Evolutionary conservation across 352 stramenopile species (phyloP).

Genomic region (Pythium insidiosum): DNA sequence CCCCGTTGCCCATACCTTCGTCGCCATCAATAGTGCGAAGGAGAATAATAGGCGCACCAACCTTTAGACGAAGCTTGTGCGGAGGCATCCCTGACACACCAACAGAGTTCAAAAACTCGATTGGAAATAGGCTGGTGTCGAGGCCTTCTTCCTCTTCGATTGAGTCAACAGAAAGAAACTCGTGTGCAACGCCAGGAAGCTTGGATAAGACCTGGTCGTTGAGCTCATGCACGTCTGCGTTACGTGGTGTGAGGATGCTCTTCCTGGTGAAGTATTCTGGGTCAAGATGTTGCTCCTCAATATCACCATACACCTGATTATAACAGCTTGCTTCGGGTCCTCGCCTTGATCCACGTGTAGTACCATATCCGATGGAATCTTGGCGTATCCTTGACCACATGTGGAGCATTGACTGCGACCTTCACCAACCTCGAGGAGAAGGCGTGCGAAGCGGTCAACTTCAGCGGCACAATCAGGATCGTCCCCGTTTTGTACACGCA

Average conservation of each 20-base stretch:
- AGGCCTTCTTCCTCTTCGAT: not conserved
- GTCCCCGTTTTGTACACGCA: too few relatives aligned
- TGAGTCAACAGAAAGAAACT: slow-evolving; percentile 1
- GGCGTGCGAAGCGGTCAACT: not conserved
- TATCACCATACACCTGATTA: not conserved
- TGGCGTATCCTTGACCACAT: not conserved
- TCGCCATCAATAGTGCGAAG: slow-evolving; percentile 20
- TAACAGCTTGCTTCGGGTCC: not conserved
- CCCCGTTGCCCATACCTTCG: slow-evolving; percentile 19
- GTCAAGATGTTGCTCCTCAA: not conserved
- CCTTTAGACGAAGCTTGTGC: slow-evolving; percentile 15
- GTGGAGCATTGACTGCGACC: not conserved
- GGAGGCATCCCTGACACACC: slow-evolving; percentile 13
- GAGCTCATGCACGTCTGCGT: not conserved
- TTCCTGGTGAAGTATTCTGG: not conserved
- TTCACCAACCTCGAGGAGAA: slow-evolving; percentile 4
- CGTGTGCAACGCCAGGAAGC: not conserved
- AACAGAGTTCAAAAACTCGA: slow-evolving; percentile 5
- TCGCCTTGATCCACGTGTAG: not conserved
- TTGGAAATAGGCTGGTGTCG: not conserved
- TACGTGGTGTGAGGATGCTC: not conserved
- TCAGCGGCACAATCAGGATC: not conserved
- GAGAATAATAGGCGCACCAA: slow-evolving; percentile 16
- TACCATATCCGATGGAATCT: not conserved
- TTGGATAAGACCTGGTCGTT: not conserved